Percentiles rank a stretch among this genome's conserved stretches.
phyloP scores from a whole-genome alignment of 805 yeast genomes.

The Kuraishia hungarica region DNA sequence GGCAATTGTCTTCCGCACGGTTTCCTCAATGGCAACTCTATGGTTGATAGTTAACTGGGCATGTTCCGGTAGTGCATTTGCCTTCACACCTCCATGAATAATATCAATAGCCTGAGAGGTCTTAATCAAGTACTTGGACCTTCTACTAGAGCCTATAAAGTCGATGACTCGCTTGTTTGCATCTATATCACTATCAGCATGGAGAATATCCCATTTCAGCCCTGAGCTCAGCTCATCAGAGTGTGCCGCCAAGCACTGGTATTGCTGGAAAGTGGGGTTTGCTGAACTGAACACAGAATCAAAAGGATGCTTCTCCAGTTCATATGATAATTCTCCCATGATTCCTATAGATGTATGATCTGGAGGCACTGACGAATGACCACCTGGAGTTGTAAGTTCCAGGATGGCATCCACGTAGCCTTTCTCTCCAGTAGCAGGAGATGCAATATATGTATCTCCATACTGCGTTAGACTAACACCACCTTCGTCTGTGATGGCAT shows the following conservation, averaged over 20 bases:
- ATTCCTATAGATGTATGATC: constrained; percentile 40
- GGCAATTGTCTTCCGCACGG: constrained; percentile 23
- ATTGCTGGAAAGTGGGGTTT: constrained; percentile 34
- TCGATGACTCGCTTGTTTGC: constrained; percentile 30
- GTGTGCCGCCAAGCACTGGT: constrained; percentile 39
- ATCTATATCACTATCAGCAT: constrained; percentile 23
- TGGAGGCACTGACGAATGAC: constrained; percentile 44
- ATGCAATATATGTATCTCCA: constrained; percentile 30
- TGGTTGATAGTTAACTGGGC: constrained; percentile 35
- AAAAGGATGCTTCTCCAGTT: constrained; percentile 29
- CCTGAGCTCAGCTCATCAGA: constrained; percentile 23
- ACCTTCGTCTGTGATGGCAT: constrained; percentile 38
- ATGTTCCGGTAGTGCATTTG: constrained; percentile 42
- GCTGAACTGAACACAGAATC: constrained; percentile 28
- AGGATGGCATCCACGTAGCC: constrained; percentile 35
- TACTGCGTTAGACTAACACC: constrained; percentile 25
- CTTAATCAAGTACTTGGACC: constrained; percentile 27
- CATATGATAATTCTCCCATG: constrained; percentile 29
- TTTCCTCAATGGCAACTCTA: constrained; percentile 35
- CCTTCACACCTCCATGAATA: constrained; percentile 38
- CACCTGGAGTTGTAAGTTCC: constrained; percentile 36
- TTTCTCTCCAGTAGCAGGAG: constrained; percentile 41
- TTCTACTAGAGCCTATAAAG: constrained; percentile 19
- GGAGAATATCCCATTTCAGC: constrained; percentile 28
- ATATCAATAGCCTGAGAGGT: constrained; percentile 43